A percentile compares a stretch with the other conserved stretches of the same genome.
Evolutionary conservation across 257 asterid species (phyloP).

Genomic region (Cynanchum wilfordii): DNA sequence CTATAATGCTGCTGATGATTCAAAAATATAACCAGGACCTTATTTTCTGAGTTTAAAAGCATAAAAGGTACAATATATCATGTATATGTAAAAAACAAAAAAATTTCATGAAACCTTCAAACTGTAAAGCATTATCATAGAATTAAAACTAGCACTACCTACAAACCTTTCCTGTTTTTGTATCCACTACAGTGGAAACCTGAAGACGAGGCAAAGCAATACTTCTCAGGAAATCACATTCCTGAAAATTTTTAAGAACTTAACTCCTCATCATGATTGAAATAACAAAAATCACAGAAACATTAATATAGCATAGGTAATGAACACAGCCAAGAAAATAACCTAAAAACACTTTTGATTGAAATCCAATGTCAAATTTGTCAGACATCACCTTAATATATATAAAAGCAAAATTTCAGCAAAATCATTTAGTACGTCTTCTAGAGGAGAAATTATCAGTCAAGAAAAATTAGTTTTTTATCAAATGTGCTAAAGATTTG

Average conservation of each 20-base stretch:
- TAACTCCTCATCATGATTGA: background rate
- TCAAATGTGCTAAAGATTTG: too few species aligned
- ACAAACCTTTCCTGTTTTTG: constrained; percentile 78
- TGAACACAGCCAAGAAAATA: too few species aligned
- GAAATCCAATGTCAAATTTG: too few species aligned
- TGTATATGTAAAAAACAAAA: background rate
- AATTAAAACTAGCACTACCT: background rate
- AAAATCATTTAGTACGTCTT: too few species aligned
- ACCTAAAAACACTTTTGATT: too few species aligned
- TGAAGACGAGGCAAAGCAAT: constrained; percentile 68
- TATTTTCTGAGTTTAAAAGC: background rate
- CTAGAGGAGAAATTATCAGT: too few species aligned
- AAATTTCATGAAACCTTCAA: background rate
- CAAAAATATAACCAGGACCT: background rate
- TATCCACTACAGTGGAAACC: constrained; percentile 76
- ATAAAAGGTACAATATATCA: background rate
- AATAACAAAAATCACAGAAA: too few species aligned
- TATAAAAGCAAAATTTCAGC: too few species aligned
- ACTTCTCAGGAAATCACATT: constrained; percentile 79
- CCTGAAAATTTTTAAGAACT: constrained; percentile 39
- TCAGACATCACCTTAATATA: too few species aligned
- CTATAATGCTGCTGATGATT: background rate
- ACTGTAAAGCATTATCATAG: background rate
- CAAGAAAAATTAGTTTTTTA: too few species aligned
- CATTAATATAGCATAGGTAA: too few species aligned